Conservation (phyloP, 163 green algal genomes). For the Chloromonas sp. region DNA sequence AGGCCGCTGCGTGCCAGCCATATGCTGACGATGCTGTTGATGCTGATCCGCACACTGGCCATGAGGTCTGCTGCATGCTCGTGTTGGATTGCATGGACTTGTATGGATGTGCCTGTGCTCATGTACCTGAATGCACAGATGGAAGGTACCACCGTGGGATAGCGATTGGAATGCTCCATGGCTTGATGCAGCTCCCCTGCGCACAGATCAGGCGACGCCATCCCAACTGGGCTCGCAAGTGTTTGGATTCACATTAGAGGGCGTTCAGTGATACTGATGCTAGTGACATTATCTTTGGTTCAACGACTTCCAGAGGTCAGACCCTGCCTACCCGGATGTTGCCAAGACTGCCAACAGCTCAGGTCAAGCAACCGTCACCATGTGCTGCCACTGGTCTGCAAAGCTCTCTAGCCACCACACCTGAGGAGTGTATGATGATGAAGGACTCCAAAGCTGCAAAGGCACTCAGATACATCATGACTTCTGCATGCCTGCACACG, state of each 20-base stretch:
- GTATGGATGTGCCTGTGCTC: too few species aligned
- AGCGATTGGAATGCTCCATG: slow-evolving; percentile 21
- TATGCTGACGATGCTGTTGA: neutral
- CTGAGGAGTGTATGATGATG: slow-evolving; percentile 26
- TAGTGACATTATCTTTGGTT: too few species aligned
- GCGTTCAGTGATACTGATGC: too few species aligned
- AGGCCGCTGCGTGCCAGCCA: neutral
- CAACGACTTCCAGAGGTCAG: too few species aligned
- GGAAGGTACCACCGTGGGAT: slow-evolving; percentile 34
- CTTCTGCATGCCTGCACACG: slow-evolving; percentile 29
- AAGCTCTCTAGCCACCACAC: slow-evolving; percentile 4
- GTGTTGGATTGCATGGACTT: too few species aligned
- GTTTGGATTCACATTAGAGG: neutral
- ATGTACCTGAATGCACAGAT: slow-evolving; percentile 37
- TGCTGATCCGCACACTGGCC: neutral
- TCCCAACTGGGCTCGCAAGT: neutral
- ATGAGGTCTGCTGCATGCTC: too few species aligned
- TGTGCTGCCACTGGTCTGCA: too few species aligned
- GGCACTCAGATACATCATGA: slow-evolving; percentile 46
- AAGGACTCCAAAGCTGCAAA: slow-evolving; percentile 38
- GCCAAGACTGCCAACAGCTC: too few species aligned
- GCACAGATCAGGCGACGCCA: neutral
- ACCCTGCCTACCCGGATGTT: too few species aligned
- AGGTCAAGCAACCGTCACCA: too few species aligned
- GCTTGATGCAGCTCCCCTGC: slow-evolving; percentile 38